These are phyloP conservation scores for Carallia brachiata DNA, from an alignment of 345 rosid genomes.

Conservation along the genomic window DNA sequence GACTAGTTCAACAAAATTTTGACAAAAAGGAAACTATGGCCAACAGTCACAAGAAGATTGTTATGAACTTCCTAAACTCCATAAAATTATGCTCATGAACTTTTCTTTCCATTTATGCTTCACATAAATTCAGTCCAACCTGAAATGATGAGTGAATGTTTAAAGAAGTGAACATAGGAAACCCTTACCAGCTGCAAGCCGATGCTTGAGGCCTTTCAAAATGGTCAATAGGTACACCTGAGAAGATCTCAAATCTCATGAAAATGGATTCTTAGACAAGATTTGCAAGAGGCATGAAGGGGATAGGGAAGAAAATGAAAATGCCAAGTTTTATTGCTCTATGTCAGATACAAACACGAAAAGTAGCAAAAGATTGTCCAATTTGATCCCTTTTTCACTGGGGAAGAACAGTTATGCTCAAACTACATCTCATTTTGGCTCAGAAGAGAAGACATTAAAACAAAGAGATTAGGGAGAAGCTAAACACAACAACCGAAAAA, in stretches of 20 bases:
- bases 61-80: background rate
- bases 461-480: background rate
- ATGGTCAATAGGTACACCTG: constrained; percentile 86
- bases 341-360: background rate
- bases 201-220: constrained; percentile 77
- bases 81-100: background rate
- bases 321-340: background rate
- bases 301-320: too few relatives aligned
- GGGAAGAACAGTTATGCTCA: too few relatives aligned
- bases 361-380: background rate
- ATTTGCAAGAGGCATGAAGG: too few relatives aligned
- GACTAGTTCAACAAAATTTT: background rate
- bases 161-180: constrained; percentile 1
- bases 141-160: constrained; percentile 5
- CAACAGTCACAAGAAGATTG: background rate
- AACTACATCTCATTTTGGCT: too few relatives aligned
- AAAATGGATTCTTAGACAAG: background rate
- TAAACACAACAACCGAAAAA: background rate
- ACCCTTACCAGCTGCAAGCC: constrained; percentile 79
- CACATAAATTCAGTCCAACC: background rate
- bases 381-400: too few relatives aligned
- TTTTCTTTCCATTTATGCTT: background rate
- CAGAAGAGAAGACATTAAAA: too few relatives aligned
- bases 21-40: too few relatives aligned
- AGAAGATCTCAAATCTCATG: constrained; percentile 20